Evolutionary conservation across 345 rosid species (phyloP), one percentile per base, ranked within the genome.

Genomic region (Hibiscus tridactylites): DNA sequence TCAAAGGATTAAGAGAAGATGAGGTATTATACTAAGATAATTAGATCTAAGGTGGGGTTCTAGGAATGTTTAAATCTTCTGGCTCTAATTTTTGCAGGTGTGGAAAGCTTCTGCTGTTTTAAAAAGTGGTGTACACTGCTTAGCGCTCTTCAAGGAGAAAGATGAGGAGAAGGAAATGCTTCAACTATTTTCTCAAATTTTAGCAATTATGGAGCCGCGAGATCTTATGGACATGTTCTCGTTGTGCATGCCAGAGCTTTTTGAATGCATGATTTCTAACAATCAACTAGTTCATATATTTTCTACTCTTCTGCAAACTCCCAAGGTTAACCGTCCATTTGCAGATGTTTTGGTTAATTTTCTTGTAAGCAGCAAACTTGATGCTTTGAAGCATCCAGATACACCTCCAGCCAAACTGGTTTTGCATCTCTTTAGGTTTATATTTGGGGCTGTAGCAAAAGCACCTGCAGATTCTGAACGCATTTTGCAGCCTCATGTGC

Each of bases 141-240:
- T 96, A 78, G 94, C 96, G 44, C 98, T 92, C 73, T 96, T 89
- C 86, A 92, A 92, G 89, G 99, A 92, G 75, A 92, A 91, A 83
- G 99, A 96, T n/a, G 99, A 96, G 82, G 99, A 92, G 80, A 92
- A 83, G 75, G 99, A 96, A 63, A 96, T 96, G 95, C 87, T 91
- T 68, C 83, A 84, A 58, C 90, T 86, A 61, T 92, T 91, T 76
- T 92, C 98, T 76, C 97, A 91, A 79, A 92, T 92, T 84, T 84
- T 96, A 78, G 88, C 88, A 66, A 91, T 96, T 67, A 89, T 92
- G 99, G 99, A 96, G 82, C 96, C 98, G 60, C 93, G 97, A 75
- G 95, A 96, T 87, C 91, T 92, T 19, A 91, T 92, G 99, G 98
- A 96, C 83, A 91, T 96, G 96, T 96, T 96, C 80, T 91, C 99